Base-by-base conservation (phyloP, 495 filamentous ascomycete species). In the Astrothelium macrocarpum region DNA sequence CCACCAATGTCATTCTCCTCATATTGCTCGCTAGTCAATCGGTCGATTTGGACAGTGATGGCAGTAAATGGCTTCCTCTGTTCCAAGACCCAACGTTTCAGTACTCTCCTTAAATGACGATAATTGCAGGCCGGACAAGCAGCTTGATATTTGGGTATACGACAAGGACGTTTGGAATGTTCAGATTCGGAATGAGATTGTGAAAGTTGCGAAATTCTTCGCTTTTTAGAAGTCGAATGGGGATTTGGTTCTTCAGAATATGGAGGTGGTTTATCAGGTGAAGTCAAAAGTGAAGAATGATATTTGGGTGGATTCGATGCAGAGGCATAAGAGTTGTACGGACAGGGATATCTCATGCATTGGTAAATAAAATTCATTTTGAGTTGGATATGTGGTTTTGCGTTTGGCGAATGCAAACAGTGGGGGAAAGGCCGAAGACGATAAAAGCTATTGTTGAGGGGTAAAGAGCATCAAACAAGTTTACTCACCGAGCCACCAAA, bases 31-130 rank as follows among this genome's bases (percentile, higher is more conserved):
- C 89, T 87, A 12, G 91, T 96, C 61, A 97, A 83, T 53, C 86
- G 84, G 72, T 97, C 93, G 66, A 99, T 86, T 61, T 90, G 88
- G n/a, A 96, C 95, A 25, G 93, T 95, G 66, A 97, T 85, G 11
- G 95, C 90, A 62, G 95, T 87, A 74, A 91, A 97, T 0, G 95
- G 92, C 76, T 97, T 97, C 79, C 90, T 90, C 87, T 92, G 76
- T 67, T 62, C 53, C 18, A 62, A 26, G 12, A 67, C 49, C 62
- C 60, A 65, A 18, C 25, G 32, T 42, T 25, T 56, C 29, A 56
- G 49, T 56, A 56, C 25, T 9, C 25, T 25, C 16, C 59, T 28
- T 36, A 60, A 39, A n/a, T 60, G 39, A 36, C 59, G 59, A 5
- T 36, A 43, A 36, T n/a, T 60, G n/a, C 59, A 60, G 20, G 59